Conservation (phyloP, 306 rosid genomes). For the Pachyrhizus erosus region DNA sequence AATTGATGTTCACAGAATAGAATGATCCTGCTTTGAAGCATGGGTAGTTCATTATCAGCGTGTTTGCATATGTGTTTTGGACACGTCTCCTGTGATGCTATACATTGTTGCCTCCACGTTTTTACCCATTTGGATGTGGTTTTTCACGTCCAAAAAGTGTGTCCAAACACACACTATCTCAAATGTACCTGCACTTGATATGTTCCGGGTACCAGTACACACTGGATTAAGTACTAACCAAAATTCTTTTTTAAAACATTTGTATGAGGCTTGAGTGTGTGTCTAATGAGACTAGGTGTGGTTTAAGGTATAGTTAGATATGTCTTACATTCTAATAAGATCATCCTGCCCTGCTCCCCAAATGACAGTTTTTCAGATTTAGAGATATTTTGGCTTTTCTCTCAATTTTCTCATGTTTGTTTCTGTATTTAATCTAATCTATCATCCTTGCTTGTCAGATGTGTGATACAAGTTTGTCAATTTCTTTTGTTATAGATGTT, state of each 20-base stretch:
- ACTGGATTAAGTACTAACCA: neutral
- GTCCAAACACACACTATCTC: too few relatives aligned
- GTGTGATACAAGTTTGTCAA: neutral
- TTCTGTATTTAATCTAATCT: neutral
- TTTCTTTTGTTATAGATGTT: neutral
- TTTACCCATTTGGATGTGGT: too few relatives aligned
- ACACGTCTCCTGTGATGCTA: too few relatives aligned
- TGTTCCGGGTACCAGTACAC: too few relatives aligned
- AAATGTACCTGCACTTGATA: too few relatives aligned
- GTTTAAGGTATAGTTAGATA: neutral
- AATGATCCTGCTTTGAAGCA: neutral
- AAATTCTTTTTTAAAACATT: neutral
- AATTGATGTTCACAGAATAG: constrained; percentile 4
- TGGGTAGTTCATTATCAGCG: too few relatives aligned
- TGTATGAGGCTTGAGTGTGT: neutral
- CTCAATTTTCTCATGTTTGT: neutral
- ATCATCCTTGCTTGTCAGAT: neutral
- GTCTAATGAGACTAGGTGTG: neutral
- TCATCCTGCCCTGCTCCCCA: neutral
- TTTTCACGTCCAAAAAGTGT: too few relatives aligned
- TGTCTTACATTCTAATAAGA: neutral
- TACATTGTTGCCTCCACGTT: too few relatives aligned
- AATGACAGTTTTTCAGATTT: neutral
- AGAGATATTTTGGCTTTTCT: neutral
- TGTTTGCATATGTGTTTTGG: too few relatives aligned